Percentiles rank a stretch among this genome's conserved stretches.
phyloP scores from a whole-genome alignment of 225 moss, liverwort and hornwort species.

The Ulota crispa region DNA sequence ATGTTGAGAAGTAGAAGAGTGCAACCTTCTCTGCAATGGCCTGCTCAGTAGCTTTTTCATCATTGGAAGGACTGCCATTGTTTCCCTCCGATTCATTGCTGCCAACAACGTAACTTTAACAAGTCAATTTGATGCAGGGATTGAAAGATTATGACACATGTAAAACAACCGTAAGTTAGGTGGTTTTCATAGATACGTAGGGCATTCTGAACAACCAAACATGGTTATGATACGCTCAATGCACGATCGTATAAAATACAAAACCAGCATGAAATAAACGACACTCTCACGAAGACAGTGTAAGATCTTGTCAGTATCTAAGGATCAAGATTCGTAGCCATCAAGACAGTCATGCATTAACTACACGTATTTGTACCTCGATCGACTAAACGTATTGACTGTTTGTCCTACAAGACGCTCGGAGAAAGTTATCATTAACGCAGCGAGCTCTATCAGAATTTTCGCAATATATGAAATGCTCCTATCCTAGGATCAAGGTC shows the following conservation, averaged over 20 bases:
- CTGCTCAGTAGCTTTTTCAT: conserved; percentile 11
- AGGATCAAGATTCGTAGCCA: not conserved
- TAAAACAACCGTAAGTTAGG: conserved; percentile 3
- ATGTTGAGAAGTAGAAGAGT: conserved; percentile 8
- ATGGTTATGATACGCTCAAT: not conserved
- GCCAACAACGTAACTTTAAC: not conserved
- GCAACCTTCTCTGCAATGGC: conserved; percentile 40
- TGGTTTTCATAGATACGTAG: not conserved
- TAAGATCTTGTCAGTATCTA: conserved; percentile 4
- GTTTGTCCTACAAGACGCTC: not conserved
- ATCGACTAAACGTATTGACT: not conserved
- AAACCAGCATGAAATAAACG: not conserved
- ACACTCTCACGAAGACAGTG: not conserved
- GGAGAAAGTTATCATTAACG: not conserved
- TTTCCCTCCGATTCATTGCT: conserved; percentile 26
- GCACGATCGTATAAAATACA: not conserved
- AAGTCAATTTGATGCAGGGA: conserved; percentile 10
- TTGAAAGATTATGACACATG: not conserved
- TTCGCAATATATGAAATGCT: not conserved
- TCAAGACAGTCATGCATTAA: not conserved
- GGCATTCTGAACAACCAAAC: not conserved
- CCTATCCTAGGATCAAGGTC: not conserved
- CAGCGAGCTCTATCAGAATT: not conserved
- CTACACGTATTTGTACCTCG: not conserved
- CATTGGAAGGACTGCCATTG: conserved; percentile 20